These are phyloP conservation scores for Leucocoprinus sp. DNA, from an alignment of 768 basidiomycete species.

Conservation along the genomic window DNA sequence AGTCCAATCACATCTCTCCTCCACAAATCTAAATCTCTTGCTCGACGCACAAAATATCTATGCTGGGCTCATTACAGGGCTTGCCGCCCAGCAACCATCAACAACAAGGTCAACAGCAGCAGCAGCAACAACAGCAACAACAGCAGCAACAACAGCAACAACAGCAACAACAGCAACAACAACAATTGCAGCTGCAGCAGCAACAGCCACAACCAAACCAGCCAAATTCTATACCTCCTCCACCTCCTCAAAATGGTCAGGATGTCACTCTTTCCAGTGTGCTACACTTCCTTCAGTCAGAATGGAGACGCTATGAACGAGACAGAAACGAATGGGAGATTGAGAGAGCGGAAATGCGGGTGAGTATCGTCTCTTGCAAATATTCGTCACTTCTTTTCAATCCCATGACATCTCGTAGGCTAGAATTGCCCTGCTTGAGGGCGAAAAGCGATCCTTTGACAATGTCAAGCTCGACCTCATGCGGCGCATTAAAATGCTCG, in stretches of 20 bases:
- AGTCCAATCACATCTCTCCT: conserved; percentile 17
- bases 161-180: conserved; percentile 57
- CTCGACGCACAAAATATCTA: conserved; percentile 28
- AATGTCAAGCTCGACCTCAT: conserved; percentile 94
- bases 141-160: conserved; percentile 53
- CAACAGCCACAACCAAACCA: conserved; percentile 41
- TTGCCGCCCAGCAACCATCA: conserved; percentile 49
- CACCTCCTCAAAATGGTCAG: conserved; percentile 79
- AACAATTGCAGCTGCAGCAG: conserved; percentile 56
- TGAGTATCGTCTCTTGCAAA: conserved; percentile 33
- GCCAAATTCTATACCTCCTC: conserved; percentile 55
- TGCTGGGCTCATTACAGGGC: conserved; percentile 67
- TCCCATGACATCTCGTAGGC: conserved; percentile 44
- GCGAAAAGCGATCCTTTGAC: conserved; percentile 94
- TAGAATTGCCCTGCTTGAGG: conserved; percentile 93
- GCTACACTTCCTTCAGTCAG: conserved; percentile 94
- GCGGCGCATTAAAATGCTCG: conserved; percentile 98
- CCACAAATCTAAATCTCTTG: conserved; percentile 15
- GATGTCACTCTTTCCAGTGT: conserved; percentile 92
- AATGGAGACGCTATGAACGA: conserved; percentile 96
- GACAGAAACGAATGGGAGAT: conserved; percentile 99
- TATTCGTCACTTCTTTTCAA: conserved; percentile 24
- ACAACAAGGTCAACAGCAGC: conserved; percentile 60
- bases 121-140: conserved; percentile 51
- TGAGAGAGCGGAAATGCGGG: conserved; percentile 98